Base-by-base conservation (phyloP, 2,329 filamentous ascomycete genomes). In the Aaosphaeria pasadenensis region DNA sequence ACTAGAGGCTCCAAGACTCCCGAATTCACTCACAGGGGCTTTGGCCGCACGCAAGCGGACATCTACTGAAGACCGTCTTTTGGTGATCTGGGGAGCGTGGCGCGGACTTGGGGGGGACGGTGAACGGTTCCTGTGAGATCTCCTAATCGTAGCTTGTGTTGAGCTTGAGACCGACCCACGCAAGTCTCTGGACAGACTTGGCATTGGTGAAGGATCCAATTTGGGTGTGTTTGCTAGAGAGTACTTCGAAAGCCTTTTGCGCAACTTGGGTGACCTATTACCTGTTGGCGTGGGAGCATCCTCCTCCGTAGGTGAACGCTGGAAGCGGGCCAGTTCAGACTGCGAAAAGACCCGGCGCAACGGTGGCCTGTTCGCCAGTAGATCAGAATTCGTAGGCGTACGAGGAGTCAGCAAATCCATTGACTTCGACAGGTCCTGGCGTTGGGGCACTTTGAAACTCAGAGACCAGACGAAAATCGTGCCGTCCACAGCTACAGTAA, bases 341-440 rank as follows among this genome's bases (percentile, higher is more conserved):
- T 88, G 90, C 1, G 91, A 96, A 31, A 97, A 77, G 6, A 99
- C 88, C 47, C 89, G 87, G 45, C 94, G 82, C 32, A 97, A 73
- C 4, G 92, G 91, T 33, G 87, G 88, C 30, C 85, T 84, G 45
- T 49, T 71, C 1, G 63, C 62, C 6, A 71, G 46, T 2, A 70
- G 45, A 41, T 67, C 64, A 30, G 62, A 60, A 36, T 65, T 67
- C 11, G 59, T 61, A 5, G 65, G 62, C 7, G 66, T 62, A 11
- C 53, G 60, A 41, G 64, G 55, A 4, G 57, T 60, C n/a, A 69
- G 54, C 6, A 71, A 47, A 42, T 73, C 71, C 57, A 72, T 55
- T 1, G 69, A 70, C 43, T 63, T 67, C 5, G 67, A 67, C 30
- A 66, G 42, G 38, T 71, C 59, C 30, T 62, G 58, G 5, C 64